Evolutionary conservation across 2,329 filamentous ascomycete genomes (phyloP), one percentile per base, ranked within the genome.

Genomic region (Diaporthe aspalathi): DNA sequence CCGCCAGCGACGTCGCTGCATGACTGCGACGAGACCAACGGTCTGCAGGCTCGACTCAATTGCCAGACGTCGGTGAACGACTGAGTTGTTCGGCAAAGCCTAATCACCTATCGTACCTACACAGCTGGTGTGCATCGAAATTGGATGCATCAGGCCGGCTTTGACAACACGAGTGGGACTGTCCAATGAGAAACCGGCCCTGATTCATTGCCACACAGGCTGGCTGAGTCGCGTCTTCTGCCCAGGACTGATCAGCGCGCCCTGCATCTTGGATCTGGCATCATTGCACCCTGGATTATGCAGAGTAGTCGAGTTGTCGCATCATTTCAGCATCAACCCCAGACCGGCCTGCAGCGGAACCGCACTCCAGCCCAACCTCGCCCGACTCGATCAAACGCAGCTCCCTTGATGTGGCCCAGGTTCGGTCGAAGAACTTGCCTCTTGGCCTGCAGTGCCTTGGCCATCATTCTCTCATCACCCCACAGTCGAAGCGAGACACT

Each of bases 191-290:
- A 24, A n/a, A 27, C 3, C 45, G 38, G 29, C 12, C 29, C 45
- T 38, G 43, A 65, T 50, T 65, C 60, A 65, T 65, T 50, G 29
- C 29, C 60, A 8, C 60, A 35, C 29, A 38, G 3, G 45, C 29
- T 24, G n/a, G 60, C 60, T 65, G 60, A 65, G n/a, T 65, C 60
- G 60, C 45, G 60, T 11, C 17, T 43, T 45, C 35, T 47, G n/a
- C 45, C 60, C 60, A 65, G 60, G 38, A 27, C 6, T 65, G 45
- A 65, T 65, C 60, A 38, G 45, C 60, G 14, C 14, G 29, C 60
- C 60, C 45, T 65, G 60, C 60, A 50, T 50, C 60, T 38, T 50
- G 60, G 45, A 65, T 65, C 60, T 65, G 45, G 60, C 29, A 65
- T 50, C 24, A 50, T 65, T 45, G n/a, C 43, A 65, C 45, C 29